Evolutionary conservation across 2,329 filamentous ascomycete species (phyloP).

Genomic region (Camillea tinctor): DNA sequence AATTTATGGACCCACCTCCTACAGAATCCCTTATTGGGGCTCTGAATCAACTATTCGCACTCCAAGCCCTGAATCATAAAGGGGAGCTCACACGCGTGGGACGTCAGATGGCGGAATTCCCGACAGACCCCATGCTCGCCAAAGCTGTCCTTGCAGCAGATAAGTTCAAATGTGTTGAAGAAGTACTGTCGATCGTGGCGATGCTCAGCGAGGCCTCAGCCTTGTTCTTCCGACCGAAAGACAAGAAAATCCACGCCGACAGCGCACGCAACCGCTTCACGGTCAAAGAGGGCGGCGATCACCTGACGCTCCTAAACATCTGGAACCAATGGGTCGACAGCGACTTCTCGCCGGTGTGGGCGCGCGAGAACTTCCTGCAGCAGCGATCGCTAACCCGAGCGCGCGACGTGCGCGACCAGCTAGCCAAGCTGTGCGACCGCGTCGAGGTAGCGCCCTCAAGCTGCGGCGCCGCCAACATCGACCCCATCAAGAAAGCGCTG

Average conservation of each 20-base stretch:
- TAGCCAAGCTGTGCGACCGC: slow-evolving; percentile 87
- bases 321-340: slow-evolving; percentile 95
- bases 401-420: slow-evolving; percentile 87
- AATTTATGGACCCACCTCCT: slow-evolving; percentile 92
- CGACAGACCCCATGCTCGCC: slow-evolving; percentile 86
- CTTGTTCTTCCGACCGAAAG: slow-evolving; percentile 91
- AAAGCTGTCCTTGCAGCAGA: slow-evolving; percentile 87
- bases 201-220: slow-evolving; percentile 89
- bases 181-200: slow-evolving; percentile 88
- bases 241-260: slow-evolving; percentile 96
- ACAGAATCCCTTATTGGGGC: slow-evolving; percentile 86
- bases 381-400: slow-evolving; percentile 86
- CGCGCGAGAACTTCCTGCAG: slow-evolving; percentile 90
- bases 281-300: slow-evolving; percentile 85
- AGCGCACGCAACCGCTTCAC: slow-evolving; percentile 87
- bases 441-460: slow-evolving; percentile 77
- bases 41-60: slow-evolving; percentile 85
- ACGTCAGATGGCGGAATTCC: slow-evolving; percentile 93
- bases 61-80: slow-evolving; percentile 84
- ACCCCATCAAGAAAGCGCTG: slow-evolving; percentile 82
- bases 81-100: slow-evolving; percentile 89
- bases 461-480: slow-evolving; percentile 67
- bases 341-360: slow-evolving; percentile 85
- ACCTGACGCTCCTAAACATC: slow-evolving; percentile 83
- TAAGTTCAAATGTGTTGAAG: slow-evolving; percentile 88